Conservation (phyloP, 257 asterid species). For the Solanum neorickii region DNA sequence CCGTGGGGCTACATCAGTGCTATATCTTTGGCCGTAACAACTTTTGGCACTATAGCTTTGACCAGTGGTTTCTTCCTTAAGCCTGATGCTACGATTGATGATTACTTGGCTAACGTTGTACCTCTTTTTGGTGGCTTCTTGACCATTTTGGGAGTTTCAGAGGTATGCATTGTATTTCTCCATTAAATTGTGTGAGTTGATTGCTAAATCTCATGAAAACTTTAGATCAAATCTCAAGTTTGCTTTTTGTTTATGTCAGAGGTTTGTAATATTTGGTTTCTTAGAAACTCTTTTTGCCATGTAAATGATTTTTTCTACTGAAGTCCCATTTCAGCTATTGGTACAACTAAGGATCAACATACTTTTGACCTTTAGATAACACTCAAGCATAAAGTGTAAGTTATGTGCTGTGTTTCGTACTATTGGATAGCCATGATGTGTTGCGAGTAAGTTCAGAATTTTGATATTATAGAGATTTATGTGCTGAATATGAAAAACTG, state of each 20-base stretch:
- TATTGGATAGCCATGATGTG: neutral
- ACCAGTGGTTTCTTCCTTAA: slow-evolving; percentile 80
- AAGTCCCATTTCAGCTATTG: neutral
- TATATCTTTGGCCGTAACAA: slow-evolving; percentile 49
- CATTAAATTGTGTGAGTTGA: neutral
- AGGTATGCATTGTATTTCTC: slow-evolving; percentile 36
- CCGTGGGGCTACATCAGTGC: slow-evolving; percentile 78
- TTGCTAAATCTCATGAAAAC: neutral
- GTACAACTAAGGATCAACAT: neutral
- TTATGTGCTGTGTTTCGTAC: neutral
- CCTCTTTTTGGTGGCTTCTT: slow-evolving; percentile 92
- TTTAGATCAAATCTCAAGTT: neutral
- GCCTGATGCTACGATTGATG: slow-evolving; percentile 71
- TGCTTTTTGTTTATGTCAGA: neutral
- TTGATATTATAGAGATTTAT: neutral
- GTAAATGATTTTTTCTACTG: neutral
- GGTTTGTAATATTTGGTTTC: neutral
- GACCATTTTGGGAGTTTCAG: slow-evolving; percentile 78
- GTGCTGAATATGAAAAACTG: neutral
- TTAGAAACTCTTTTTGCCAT: neutral
- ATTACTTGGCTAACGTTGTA: slow-evolving; percentile 47
- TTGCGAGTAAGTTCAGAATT: neutral
- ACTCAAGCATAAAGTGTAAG: neutral
- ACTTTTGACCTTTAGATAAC: neutral
- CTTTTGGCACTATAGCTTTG: slow-evolving; percentile 79